These are phyloP conservation scores for Mortierella sp. DNA, from an alignment of 371 early-diverging fungal genomes.

Conservation along the genomic window DNA sequence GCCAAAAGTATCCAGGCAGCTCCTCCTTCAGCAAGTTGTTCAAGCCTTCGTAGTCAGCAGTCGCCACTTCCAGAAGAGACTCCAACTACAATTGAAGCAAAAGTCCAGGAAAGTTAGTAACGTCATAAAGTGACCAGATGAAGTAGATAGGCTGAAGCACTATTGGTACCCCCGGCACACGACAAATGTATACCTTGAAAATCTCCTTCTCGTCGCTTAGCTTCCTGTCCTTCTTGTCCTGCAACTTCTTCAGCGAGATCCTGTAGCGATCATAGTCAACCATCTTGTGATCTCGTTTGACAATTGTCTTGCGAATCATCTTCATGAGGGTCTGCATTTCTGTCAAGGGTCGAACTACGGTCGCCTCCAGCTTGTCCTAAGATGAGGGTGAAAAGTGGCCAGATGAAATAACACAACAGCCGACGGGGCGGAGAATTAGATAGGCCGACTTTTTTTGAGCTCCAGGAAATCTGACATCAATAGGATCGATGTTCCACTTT, in stretches of 20 bases:
- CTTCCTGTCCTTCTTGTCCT: slow-evolving; percentile 75
- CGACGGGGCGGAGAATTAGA: slow-evolving; percentile 1
- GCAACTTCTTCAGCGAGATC: slow-evolving; percentile 73
- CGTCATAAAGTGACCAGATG: background rate
- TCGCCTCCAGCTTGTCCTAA: slow-evolving; percentile 78
- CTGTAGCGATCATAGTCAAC: slow-evolving; percentile 90
- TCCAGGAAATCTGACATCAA: slow-evolving; percentile 7
- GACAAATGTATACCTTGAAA: slow-evolving; percentile 63
- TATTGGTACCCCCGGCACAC: too few species aligned
- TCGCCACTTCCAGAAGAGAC: slow-evolving; percentile 77
- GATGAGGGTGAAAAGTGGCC: background rate
- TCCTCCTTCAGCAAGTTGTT: slow-evolving; percentile 80
- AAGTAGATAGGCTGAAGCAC: background rate
- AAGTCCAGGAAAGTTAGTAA: background rate
- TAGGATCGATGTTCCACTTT: background rate
- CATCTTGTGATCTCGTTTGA: slow-evolving; percentile 86
- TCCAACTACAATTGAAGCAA: slow-evolving; percentile 60
- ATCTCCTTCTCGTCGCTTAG: slow-evolving; percentile 84
- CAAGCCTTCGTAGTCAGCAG: slow-evolving; percentile 80
- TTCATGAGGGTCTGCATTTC: slow-evolving; percentile 80
- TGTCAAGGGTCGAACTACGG: slow-evolving; percentile 77
- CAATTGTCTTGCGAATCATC: slow-evolving; percentile 78
- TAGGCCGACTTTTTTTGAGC: slow-evolving; percentile 1
- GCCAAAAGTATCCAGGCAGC: slow-evolving; percentile 76
- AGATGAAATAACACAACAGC: slow-evolving; percentile 1